Evolutionary conservation across 345 rosid species (phyloP), one percentile per base, ranked within the genome.

Genomic region (Clausena lansium): DNA sequence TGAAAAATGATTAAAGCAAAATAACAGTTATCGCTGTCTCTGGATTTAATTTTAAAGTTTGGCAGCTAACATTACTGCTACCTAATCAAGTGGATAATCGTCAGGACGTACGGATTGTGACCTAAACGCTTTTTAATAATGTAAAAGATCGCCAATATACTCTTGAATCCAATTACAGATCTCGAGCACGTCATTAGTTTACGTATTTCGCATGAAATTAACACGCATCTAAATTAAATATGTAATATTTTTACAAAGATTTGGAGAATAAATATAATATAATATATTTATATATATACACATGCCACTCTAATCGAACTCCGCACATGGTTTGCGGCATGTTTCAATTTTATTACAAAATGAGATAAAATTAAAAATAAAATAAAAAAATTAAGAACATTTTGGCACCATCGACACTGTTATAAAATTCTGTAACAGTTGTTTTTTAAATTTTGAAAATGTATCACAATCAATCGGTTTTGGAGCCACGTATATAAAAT

Each of bases 391-490:
- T n/a, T 2, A 13, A 41, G 4, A 41, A 2, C 47, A 41, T 41
- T 41, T 22, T 11, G 33, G 1, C 60, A 63, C 47, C 78, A 75
- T 32, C 3, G 35, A 30, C 24, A 32, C 70, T 75, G 41, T 62
- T 39, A n/a, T 19, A 41, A 30, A 32, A 13, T 75, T 47, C 15
- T 28, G 4, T 11, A 62, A 62, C 41, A 45, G 20, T 54, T 33
- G 52, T 10, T 6, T 28, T 50, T 60, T 61, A 5, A 4, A 7
- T 20, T 15, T 63, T 41, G 7, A 30, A 28, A 63, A 77, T 25
- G 39, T 39, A 73, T 76, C 77, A 59, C 69, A 36, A 67, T 76
- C 83, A 70, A 36, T 68, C 75, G 62, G 76, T 77, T 77, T 68
- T 74, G 7, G 19, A 33, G 45, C 75, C 77, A 76, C 63, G 74